Evolutionary conservation across 1,139 yeast genomes (phyloP).

Genomic region (Yamadazyma aaseri): DNA sequence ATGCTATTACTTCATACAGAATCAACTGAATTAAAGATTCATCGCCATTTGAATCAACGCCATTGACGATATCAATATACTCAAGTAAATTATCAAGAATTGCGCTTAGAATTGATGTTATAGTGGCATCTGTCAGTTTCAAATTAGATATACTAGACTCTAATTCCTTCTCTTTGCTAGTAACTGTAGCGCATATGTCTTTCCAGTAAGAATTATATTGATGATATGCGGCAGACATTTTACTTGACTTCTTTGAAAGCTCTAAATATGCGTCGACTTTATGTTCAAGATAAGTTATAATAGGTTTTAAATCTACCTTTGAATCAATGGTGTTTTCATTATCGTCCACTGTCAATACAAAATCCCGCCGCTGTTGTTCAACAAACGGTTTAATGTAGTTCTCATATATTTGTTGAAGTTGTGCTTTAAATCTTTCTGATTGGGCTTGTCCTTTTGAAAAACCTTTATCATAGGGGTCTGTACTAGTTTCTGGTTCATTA

Average conservation of each 20-base stretch:
- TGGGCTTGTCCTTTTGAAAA: conserved; percentile 33
- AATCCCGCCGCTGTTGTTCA: conserved; percentile 7
- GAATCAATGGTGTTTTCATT: conserved; percentile 30
- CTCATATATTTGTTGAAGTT: conserved; percentile 16
- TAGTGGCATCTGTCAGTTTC: conserved; percentile 3
- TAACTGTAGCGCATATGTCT: conserved; percentile 32
- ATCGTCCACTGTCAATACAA: conserved; percentile 27
- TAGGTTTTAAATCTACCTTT: conserved; percentile 37
- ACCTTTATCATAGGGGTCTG: conserved; percentile 33
- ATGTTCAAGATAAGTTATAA: conserved; percentile 27
- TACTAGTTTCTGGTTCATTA: neutral
- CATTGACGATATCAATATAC: conserved; percentile 1
- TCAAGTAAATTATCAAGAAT: conserved; percentile 10
- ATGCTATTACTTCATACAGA: conserved; percentile 13
- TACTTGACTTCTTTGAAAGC: conserved; percentile 25
- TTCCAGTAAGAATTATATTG: conserved; percentile 35
- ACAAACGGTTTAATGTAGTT: conserved; percentile 14
- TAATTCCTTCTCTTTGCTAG: conserved; percentile 27
- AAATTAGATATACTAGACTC: conserved; percentile 12
- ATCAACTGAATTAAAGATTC: conserved; percentile 4
- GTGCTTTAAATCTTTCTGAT: conserved; percentile 25
- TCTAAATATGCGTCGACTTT: conserved; percentile 31
- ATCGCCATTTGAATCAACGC: conserved; percentile 1
- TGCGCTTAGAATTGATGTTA: conserved; percentile 8
- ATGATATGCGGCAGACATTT: conserved; percentile 29